phyloP scores from a whole-genome alignment of 78 protist species.

The Dictyostelium citrinum region DNA sequence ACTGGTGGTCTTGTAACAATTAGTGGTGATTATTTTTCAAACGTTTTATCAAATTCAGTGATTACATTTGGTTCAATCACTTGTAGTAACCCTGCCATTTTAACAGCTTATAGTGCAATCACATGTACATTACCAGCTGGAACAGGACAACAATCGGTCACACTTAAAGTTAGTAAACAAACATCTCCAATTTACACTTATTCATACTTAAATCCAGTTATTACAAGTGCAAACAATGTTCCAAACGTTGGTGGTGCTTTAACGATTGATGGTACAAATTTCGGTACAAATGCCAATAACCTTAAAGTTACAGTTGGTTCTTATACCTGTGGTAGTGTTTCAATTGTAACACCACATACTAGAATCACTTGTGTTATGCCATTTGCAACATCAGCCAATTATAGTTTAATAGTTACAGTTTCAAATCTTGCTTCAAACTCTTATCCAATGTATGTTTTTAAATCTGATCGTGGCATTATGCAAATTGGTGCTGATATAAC shows the following conservation, averaged over 20 bases:
- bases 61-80: neutral
- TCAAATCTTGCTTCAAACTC: neutral
- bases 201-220: neutral
- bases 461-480: neutral
- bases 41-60: neutral
- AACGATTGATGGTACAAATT: neutral
- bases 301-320: neutral
- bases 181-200: neutral
- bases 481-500: neutral
- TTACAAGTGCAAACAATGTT: neutral
- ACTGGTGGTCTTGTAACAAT: slow-evolving; percentile 9
- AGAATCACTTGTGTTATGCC: neutral
- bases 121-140: slow-evolving; percentile 16
- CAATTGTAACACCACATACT: neutral
- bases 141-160: neutral
- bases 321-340: neutral
- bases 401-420: neutral
- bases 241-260: neutral
- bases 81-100: neutral
- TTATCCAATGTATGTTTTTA: neutral
- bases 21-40: neutral
- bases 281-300: neutral
- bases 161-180: neutral
- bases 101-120: neutral
- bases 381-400: neutral